phyloP scores from a whole-genome alignment of 345 rosid species.

The Eucalyptus dawsonii region DNA sequence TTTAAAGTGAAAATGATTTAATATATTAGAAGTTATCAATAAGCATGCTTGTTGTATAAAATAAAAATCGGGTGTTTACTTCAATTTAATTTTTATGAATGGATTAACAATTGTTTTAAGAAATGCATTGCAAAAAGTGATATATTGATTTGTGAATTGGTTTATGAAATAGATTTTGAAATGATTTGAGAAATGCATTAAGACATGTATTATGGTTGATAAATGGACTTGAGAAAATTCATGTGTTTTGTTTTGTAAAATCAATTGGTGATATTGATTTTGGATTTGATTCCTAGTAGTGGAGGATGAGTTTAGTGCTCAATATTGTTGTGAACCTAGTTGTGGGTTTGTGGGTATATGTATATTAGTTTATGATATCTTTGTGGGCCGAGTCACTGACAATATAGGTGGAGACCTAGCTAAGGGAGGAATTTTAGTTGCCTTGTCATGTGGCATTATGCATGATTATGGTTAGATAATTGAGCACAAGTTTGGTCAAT shows the following conservation, averaged over 20 bases:
- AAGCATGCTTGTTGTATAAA: not conserved
- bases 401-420: too few relatives aligned
- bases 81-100: not conserved
- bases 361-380: too few relatives aligned
- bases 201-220: not conserved
- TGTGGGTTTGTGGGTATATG: too few relatives aligned
- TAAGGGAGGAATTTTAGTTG: not conserved
- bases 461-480: too few relatives aligned
- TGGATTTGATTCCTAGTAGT: too few relatives aligned
- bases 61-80: not conserved
- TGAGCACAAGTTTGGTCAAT: too few relatives aligned
- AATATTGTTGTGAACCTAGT: too few relatives aligned
- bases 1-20: not conserved
- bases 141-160: not conserved
- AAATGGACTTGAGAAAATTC: not conserved
- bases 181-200: not conserved
- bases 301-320: too few relatives aligned
- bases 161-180: not conserved
- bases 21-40: not conserved
- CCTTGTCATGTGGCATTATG: not conserved
- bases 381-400: too few relatives aligned
- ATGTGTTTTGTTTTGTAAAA: too few relatives aligned
- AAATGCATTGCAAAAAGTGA: not conserved
- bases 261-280: too few relatives aligned
- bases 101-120: not conserved